Base-by-base conservation (phyloP, 169 alveolate species). In the Plasmodium cynomolgi region DNA sequence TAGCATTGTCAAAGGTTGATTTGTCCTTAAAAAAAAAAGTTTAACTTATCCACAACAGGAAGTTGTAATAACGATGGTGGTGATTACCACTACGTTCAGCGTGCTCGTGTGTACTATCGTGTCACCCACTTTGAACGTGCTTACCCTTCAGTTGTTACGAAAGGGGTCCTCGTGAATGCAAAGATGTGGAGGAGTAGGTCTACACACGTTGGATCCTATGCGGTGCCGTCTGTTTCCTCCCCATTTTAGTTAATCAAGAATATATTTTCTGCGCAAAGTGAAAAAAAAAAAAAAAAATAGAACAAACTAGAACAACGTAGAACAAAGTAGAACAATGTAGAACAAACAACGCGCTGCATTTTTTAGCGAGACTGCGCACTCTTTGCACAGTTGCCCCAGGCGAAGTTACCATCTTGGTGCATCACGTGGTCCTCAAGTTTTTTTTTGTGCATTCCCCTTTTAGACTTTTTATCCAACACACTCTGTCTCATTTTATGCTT, bases 211-310 rank as follows among this genome's bases (percentile, higher is more conserved):
- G 13, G 37, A 83, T 26, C 72, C 50, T 31, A 15, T 39, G 37
- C 17, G 68, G 54, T 20, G 50, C 15, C 31, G 3, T 15, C 5
- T 17, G 17, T 44, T 7, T 68, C 62, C 26, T 31, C 33, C 26
- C 75, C 58, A 26, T 72, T 84, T 71, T 44, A 84, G 71, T 56
- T 84, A 84, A 84, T 84, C 75, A 84, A 84, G 23, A 34, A 84
- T 47, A 84, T 71, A 73, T 84, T 72, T 73, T 84, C 92, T 84
- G 26, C 34, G 29, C 17, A 81, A 81, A 71, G 44, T 20, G 39
- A 4, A 71, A 71, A 31, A 8, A 37, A 34, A 37, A 13, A 58
- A 83, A 83, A 34, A 58, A 83, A 29, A 82, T 13, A 23, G 39
- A 34, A 29, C 8, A 62, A 37, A 71, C 3, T 62, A 73, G 6